phyloP scores from a whole-genome alignment of 2,329 filamentous ascomycete species.

The Tolypocladium cylindrosporum region DNA sequence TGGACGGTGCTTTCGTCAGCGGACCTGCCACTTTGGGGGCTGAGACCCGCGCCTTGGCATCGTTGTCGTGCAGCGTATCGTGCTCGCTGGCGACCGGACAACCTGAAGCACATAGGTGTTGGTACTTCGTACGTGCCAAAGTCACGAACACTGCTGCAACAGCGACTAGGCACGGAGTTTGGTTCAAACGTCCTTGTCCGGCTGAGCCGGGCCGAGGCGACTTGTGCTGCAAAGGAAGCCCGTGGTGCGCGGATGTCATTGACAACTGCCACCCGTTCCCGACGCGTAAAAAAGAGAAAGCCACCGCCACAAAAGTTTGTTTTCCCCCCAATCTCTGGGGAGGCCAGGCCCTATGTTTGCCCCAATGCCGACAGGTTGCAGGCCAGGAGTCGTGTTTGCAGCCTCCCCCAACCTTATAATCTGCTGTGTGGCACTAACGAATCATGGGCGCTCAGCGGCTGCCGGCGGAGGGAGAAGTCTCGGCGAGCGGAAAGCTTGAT shows the following conservation, averaged over 20 bases:
- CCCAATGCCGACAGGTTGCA: neutral
- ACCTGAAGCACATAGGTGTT: neutral
- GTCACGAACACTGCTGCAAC: neutral
- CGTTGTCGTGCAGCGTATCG: neutral
- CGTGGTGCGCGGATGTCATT: neutral
- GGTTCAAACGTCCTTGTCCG: neutral
- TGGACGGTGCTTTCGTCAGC: neutral
- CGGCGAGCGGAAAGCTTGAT: constrained; percentile 1
- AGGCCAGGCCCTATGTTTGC: neutral
- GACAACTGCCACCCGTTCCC: neutral
- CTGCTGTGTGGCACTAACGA: neutral
- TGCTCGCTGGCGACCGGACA: neutral
- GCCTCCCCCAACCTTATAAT: neutral
- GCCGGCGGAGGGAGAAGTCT: neutral
- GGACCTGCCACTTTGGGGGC: neutral
- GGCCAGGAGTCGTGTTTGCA: neutral
- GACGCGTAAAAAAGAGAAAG: neutral
- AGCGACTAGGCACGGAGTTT: neutral
- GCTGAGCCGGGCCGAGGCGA: neutral
- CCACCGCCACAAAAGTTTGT: neutral
- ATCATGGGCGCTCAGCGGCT: neutral
- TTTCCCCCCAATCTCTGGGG: neutral
- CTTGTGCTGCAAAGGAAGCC: neutral
- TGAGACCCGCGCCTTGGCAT: neutral
- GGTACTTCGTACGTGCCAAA: neutral